Evolutionary conservation across 208 protist species (phyloP).

Genomic region (Acanthamoeba lenticulata): DNA sequence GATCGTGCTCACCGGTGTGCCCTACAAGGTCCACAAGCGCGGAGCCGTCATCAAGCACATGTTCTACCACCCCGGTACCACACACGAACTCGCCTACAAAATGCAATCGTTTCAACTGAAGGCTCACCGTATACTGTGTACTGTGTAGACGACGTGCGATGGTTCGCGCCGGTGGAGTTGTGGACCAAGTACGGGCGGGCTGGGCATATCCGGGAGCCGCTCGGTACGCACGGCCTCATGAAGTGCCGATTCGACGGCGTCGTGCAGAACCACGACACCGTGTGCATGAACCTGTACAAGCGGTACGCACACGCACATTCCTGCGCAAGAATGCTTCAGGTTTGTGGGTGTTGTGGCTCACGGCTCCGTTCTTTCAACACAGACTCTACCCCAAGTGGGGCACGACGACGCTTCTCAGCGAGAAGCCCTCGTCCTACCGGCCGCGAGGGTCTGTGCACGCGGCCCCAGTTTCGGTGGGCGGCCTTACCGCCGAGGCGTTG

Average conservation of each 20-base stretch:
- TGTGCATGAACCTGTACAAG: conserved; percentile 98
- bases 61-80: conserved; percentile 83
- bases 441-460: not conserved
- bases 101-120: not conserved
- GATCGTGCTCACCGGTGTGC: conserved; percentile 87
- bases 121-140: conserved; percentile 79
- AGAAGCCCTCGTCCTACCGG: conserved; percentile 56
- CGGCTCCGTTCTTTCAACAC: no score
- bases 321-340: no score
- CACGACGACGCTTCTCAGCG: conserved; percentile 53
- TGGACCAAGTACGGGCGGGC: conserved; percentile 94
- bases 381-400: conserved; percentile 69
- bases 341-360: no score
- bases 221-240: conserved; percentile 97
- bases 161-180: conserved; percentile 97
- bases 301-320: conserved; percentile 78
- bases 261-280: conserved; percentile 95
- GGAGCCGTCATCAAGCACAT: conserved; percentile 92
- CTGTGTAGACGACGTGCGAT: conserved; percentile 93
- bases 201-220: conserved; percentile 95
- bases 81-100: not conserved
- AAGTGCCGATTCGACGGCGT: conserved; percentile 95
- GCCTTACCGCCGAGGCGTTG: conserved; percentile 28
- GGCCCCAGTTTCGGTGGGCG: not conserved
- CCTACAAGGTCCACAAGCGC: conserved; percentile 88